These are phyloP conservation scores for Tetradesmus obliquus DNA, from an alignment of 139 green algal genomes.

Conservation along the genomic window DNA sequence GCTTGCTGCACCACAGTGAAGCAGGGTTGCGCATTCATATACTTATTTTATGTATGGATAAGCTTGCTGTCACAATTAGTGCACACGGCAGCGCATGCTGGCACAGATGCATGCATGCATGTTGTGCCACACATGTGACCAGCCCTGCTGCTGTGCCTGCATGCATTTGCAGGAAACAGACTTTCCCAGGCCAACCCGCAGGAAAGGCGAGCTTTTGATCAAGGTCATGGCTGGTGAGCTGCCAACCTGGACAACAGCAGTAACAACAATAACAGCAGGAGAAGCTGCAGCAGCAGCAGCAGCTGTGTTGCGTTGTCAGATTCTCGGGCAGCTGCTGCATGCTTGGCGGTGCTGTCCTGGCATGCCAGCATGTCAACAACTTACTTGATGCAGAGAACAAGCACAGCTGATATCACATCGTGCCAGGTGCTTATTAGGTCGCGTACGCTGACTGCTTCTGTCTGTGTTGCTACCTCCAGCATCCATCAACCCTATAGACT, in stretches of 20 bases:
- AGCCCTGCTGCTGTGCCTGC: not conserved
- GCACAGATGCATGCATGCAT: not conserved
- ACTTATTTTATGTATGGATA: too few species aligned
- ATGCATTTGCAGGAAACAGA: slow-evolving; percentile 25
- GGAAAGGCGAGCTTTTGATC: slow-evolving; percentile 3
- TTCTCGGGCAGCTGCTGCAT: not conserved
- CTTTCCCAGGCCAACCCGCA: slow-evolving; percentile 23
- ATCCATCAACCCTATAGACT: slow-evolving; percentile 49
- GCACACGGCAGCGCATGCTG: too few species aligned
- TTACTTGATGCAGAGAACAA: too few species aligned
- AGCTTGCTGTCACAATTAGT: too few species aligned
- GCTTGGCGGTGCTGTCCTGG: not conserved
- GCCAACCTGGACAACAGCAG: not conserved
- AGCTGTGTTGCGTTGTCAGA: not conserved
- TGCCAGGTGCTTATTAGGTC: too few species aligned
- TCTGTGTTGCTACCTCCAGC: slow-evolving; percentile 3
- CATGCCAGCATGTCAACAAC: not conserved
- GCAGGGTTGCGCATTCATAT: too few species aligned
- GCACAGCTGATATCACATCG: too few species aligned
- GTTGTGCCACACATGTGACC: too few species aligned
- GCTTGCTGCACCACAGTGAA: not conserved
- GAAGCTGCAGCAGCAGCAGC: not conserved
- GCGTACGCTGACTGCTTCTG: not conserved
- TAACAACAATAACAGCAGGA: too few species aligned
- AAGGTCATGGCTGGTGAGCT: not conserved